A percentile compares a stretch with the other conserved stretches of the same genome.
Conservation (phyloP, 73 alveolate genomes). For the Stentor coeruleus region DNA sequence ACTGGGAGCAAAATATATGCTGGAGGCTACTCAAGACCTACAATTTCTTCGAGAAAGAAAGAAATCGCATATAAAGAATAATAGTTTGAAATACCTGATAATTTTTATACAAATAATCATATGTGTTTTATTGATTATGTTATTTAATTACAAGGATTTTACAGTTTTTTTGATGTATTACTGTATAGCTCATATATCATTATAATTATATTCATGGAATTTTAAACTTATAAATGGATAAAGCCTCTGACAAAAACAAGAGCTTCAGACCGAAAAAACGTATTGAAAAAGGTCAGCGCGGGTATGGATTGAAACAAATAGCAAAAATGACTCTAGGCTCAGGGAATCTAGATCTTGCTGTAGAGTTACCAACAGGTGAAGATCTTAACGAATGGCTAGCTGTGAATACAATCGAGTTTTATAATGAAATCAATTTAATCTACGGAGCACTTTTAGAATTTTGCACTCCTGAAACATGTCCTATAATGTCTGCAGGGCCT, state of each 20-base stretch:
- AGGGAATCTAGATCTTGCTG: conserved; percentile 96
- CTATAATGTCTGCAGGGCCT: conserved; percentile 92
- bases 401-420: conserved; percentile 95
- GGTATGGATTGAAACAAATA: conserved; percentile 92
- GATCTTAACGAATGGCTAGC: conserved; percentile 98
- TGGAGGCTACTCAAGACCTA: background rate
- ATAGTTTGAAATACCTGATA: no score
- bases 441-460: conserved; percentile 82
- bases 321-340: conserved; percentile 97
- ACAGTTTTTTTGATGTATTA: no score
- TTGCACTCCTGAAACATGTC: conserved; percentile 86
- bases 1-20: background rate
- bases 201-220: no score
- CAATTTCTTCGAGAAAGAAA: background rate
- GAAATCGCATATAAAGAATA: background rate
- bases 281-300: conserved; percentile 84
- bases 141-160: no score
- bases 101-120: no score
- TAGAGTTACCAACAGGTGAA: conserved; percentile 96
- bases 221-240: no score
- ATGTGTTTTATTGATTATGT: no score
- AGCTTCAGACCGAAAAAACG: no score
- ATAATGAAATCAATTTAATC: conserved; percentile 78
- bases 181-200: no score
- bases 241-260: no score